Conservation (phyloP, 345 rosid genomes). For the Eucalyptus shirleyi region DNA sequence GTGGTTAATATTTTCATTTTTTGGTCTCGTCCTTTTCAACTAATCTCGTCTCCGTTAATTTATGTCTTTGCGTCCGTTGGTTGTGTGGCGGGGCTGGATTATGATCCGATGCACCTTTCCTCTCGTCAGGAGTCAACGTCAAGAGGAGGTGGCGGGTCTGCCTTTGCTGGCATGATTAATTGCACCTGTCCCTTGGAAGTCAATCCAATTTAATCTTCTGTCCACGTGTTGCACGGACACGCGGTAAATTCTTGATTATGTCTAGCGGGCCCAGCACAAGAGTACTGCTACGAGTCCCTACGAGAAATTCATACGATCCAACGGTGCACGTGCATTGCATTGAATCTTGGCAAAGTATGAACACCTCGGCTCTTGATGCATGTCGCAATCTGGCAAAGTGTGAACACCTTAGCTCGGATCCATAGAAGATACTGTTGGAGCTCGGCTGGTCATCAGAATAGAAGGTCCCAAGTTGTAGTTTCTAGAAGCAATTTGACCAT, state of each 20-base stretch:
- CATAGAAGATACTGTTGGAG: neutral
- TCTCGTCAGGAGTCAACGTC: neutral
- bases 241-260: too few species aligned
- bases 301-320: neutral
- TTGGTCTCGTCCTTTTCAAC: neutral
- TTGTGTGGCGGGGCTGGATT: neutral
- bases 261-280: neutral
- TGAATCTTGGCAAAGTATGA: too few species aligned
- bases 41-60: neutral
- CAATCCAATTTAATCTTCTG: neutral
- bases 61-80: neutral
- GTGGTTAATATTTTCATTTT: too few species aligned
- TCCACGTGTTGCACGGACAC: neutral
- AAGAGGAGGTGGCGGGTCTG: neutral
- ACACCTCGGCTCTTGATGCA: neutral
- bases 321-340: too few species aligned
- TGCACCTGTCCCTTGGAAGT: neutral
- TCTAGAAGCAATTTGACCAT: neutral
- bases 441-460: neutral
- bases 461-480: neutral
- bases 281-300: rapidly evolving
- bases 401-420: neutral
- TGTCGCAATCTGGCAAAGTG: neutral
- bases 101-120: neutral
- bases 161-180: neutral